Conservation (phyloP, 345 rosid genomes). For the Citrus sp. region DNA sequence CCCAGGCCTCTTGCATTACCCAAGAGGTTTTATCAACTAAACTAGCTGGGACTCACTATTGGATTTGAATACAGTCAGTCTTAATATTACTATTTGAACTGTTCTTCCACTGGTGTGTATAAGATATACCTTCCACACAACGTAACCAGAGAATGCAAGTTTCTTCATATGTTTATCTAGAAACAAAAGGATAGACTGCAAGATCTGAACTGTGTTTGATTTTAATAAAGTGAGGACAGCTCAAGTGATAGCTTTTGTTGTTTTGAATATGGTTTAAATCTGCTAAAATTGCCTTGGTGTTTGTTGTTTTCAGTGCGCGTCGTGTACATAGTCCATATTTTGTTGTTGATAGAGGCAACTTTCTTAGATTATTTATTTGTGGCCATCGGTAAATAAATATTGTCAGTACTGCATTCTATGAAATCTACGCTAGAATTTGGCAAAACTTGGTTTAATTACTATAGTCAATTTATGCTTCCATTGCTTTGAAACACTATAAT, state of each 20-base stretch:
- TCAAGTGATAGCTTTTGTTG: not conserved
- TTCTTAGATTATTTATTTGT: not conserved
- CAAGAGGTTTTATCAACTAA: too few relatives aligned
- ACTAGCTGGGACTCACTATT: too few relatives aligned
- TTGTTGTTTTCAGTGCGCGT: not conserved
- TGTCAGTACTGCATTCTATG: not conserved
- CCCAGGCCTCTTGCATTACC: too few relatives aligned
- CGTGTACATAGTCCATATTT: not conserved
- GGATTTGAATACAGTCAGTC: too few relatives aligned
- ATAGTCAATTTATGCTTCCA: not conserved
- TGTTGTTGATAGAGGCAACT: not conserved
- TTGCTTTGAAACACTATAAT: not conserved
- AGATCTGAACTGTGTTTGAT: not conserved
- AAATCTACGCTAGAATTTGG: not conserved
- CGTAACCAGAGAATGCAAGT: not conserved
- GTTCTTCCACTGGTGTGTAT: not conserved
- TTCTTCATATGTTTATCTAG: not conserved
- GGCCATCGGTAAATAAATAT: not conserved
- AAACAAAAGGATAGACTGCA: not conserved
- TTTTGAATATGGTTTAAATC: not conserved
- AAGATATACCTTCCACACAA: not conserved
- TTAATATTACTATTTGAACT: not conserved
- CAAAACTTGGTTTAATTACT: too few relatives aligned
- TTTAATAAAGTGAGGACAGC: not conserved
- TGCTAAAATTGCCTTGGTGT: not conserved